These are phyloP conservation scores for Xylariales sp. DNA, from an alignment of 2,329 filamentous ascomycete species.

Conservation along the genomic window DNA sequence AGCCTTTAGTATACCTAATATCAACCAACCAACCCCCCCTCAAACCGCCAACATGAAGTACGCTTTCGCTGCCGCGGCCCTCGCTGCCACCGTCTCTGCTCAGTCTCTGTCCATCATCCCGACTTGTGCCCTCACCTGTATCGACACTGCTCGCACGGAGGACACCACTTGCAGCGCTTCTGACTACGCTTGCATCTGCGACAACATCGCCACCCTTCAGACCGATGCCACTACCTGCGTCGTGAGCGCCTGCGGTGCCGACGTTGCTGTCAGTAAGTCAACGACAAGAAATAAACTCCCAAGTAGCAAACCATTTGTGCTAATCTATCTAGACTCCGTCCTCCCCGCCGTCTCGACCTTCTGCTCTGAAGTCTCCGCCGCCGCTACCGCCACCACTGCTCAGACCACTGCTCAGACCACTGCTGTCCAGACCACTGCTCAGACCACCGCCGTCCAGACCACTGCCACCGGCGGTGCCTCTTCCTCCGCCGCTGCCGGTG, in stretches of 20 bases:
- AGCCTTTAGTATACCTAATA: too few species aligned
- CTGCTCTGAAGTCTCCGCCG: constrained; percentile 14
- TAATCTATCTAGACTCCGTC: constrained; percentile 13
- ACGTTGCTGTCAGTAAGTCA: constrained; percentile 10
- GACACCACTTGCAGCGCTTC: constrained; percentile 12
- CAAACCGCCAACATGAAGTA: constrained; percentile 19
- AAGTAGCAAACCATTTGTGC: too few species aligned
- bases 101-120: constrained; percentile 19
- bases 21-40: not conserved
- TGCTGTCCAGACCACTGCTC: not conserved
- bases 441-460: not conserved
- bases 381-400: constrained; percentile 3
- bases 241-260: constrained; percentile 13
- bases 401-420: not conserved
- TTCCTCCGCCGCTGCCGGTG: not conserved
- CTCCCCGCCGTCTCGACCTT: constrained; percentile 17
- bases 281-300: too few species aligned
- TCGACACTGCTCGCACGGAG: constrained; percentile 12
- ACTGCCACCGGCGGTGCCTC: too few species aligned
- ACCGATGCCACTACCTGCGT: constrained; percentile 15
- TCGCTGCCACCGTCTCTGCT: constrained; percentile 15
- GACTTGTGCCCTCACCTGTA: constrained; percentile 16
- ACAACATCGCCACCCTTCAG: constrained; percentile 13
- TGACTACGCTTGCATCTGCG: constrained; percentile 22
- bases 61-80: constrained; percentile 12